Percentiles rank a stretch among this genome's conserved stretches.
phyloP scores from a whole-genome alignment of 2,329 filamentous ascomycete species.

The Aspergillus caelatus region DNA sequence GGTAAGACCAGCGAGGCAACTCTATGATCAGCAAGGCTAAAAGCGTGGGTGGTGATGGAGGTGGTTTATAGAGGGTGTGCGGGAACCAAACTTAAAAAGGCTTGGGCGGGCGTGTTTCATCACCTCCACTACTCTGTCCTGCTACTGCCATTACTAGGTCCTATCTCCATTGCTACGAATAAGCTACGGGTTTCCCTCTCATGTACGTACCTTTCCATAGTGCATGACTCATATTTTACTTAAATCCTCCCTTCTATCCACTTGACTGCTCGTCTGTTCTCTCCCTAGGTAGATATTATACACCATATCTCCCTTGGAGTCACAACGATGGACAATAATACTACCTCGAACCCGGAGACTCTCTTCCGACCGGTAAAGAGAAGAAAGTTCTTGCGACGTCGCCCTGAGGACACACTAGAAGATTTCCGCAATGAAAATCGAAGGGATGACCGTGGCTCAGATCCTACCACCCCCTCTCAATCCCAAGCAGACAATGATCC shows the following conservation, averaged over 20 bases:
- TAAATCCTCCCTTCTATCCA: background rate
- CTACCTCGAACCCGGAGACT: constrained; percentile 29
- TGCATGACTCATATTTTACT: background rate
- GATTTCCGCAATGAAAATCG: constrained; percentile 10
- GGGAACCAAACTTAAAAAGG: constrained; percentile 7
- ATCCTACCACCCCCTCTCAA: constrained; percentile 15
- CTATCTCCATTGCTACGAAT: background rate
- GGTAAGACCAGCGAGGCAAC: background rate
- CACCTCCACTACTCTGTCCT: background rate
- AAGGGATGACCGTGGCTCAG: constrained; percentile 2
- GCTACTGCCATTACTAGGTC: background rate
- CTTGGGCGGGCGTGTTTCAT: background rate
- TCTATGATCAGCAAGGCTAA: background rate
- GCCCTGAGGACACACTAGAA: constrained; percentile 29
- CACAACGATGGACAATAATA: constrained; percentile 32
- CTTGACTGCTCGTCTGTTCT: background rate
- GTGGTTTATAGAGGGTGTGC: background rate
- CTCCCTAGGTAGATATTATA: background rate
- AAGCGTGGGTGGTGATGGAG: background rate
- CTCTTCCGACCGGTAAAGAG: constrained; percentile 54
- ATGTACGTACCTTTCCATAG: background rate
- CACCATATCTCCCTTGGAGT: background rate
- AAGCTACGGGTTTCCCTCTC: background rate
- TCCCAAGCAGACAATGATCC: constrained; percentile 16
- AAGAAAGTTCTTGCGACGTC: constrained; percentile 54